Conservation (phyloP, 2,329 filamentous ascomycete genomes). For the Plenodomus tracheiphilus region DNA sequence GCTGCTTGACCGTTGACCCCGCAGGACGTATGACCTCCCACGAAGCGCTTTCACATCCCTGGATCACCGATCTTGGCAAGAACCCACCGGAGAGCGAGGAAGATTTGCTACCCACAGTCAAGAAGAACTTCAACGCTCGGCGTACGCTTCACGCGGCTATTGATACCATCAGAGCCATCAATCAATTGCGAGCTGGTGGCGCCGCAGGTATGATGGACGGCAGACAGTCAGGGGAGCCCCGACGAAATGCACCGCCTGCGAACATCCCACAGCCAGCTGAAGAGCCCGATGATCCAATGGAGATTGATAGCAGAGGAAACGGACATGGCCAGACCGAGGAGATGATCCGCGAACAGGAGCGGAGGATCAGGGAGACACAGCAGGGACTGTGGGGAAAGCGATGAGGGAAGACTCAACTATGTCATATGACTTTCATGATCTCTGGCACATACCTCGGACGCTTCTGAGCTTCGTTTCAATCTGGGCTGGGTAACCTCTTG, state of each 20-base stretch:
- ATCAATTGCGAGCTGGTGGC: slow-evolving; percentile 65
- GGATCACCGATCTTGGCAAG: slow-evolving; percentile 62
- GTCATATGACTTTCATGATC: background rate
- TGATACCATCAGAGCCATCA: slow-evolving; percentile 69
- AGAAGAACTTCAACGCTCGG: slow-evolving; percentile 72
- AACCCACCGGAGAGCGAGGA: slow-evolving; percentile 45
- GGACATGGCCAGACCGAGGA: slow-evolving; percentile 64
- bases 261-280: slow-evolving; percentile 42
- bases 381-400: slow-evolving; percentile 58
- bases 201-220: slow-evolving; percentile 65
- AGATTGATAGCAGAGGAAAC: slow-evolving; percentile 58
- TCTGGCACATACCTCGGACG: too few species aligned
- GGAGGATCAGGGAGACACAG: slow-evolving; percentile 61
- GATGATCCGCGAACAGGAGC: slow-evolving; percentile 64
- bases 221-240: slow-evolving; percentile 59
- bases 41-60: slow-evolving; percentile 68
- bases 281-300: slow-evolving; percentile 48
- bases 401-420: slow-evolving; percentile 5
- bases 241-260: slow-evolving; percentile 35
- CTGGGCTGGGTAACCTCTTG: background rate
- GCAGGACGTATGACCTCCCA: slow-evolving; percentile 88
- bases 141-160: slow-evolving; percentile 69
- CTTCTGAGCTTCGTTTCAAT: background rate
- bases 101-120: slow-evolving; percentile 66
- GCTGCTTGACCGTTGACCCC: slow-evolving; percentile 89